phyloP scores from a whole-genome alignment of 345 rosid genomes.

The Heritiera littoralis region DNA sequence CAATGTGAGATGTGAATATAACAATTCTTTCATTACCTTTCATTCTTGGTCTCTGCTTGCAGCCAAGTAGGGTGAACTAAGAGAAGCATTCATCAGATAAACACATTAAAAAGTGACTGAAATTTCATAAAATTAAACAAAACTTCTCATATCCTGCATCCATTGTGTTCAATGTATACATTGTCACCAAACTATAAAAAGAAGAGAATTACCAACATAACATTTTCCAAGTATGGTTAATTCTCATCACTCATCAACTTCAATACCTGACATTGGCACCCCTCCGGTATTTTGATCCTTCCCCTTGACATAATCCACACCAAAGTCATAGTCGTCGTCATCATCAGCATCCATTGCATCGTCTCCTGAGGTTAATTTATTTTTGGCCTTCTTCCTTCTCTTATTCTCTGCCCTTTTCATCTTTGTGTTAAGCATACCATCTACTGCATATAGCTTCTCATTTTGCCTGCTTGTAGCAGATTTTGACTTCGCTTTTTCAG shows the following conservation, averaged over 20 bases:
- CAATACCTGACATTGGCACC: constrained; percentile 56
- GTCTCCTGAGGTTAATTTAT: constrained; percentile 41
- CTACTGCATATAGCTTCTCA: constrained; percentile 62
- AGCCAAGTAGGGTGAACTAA: not conserved
- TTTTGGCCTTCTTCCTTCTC: constrained; percentile 59
- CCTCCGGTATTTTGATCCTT: constrained; percentile 28
- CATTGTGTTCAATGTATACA: not conserved
- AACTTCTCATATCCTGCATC: not conserved
- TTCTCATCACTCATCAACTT: constrained; percentile 39
- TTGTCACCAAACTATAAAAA: not conserved
- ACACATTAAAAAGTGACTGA: not conserved
- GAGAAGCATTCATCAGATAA: not conserved
- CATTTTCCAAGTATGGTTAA: not conserved
- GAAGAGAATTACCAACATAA: not conserved
- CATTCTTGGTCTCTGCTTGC: not conserved
- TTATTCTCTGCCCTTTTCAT: constrained; percentile 75
- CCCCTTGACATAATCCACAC: constrained; percentile 66
- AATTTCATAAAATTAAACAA: not conserved
- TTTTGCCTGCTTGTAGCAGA: constrained; percentile 56
- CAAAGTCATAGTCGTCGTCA: constrained; percentile 62
- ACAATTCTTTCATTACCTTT: not conserved
- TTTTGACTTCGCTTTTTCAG: constrained; percentile 38
- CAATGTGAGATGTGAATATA: not conserved
- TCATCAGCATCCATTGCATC: constrained; percentile 56
- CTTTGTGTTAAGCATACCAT: constrained; percentile 75